These are phyloP conservation scores for Quercus bicolor DNA, from an alignment of 306 rosid genomes.

Conservation along the genomic window DNA sequence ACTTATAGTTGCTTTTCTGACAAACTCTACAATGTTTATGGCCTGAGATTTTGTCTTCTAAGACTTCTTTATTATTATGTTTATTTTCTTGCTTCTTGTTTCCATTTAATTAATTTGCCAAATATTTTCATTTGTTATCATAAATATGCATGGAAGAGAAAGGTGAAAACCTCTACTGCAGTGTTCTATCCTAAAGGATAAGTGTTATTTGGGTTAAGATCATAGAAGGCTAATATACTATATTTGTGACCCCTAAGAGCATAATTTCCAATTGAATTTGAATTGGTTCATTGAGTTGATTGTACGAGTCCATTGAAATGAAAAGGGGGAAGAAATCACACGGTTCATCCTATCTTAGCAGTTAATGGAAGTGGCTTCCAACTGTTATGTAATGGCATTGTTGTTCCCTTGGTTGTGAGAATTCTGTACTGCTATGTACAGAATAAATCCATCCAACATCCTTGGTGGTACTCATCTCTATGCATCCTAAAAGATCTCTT, in stretches of 20 bases:
- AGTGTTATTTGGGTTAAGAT: background rate
- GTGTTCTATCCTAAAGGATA: background rate
- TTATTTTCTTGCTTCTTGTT: background rate
- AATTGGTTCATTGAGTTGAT: background rate
- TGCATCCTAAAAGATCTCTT: background rate
- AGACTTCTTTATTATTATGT: background rate
- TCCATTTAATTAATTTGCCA: background rate
- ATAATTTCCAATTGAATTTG: background rate
- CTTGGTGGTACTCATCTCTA: background rate
- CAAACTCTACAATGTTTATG: background rate
- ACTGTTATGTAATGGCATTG: background rate
- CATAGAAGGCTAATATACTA: background rate
- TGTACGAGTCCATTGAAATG: background rate
- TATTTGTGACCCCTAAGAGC: background rate
- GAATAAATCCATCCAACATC: background rate
- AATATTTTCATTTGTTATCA: background rate
- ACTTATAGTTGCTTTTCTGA: background rate
- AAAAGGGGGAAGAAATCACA: background rate
- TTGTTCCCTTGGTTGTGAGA: background rate
- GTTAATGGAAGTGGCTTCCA: background rate
- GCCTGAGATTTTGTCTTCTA: background rate
- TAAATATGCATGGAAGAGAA: background rate
- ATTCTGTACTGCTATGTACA: background rate
- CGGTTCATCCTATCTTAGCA: background rate
- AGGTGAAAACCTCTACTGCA: background rate